Conservation (phyloP, 768 basidiomycete species). For the Amanita pallidorosea region DNA sequence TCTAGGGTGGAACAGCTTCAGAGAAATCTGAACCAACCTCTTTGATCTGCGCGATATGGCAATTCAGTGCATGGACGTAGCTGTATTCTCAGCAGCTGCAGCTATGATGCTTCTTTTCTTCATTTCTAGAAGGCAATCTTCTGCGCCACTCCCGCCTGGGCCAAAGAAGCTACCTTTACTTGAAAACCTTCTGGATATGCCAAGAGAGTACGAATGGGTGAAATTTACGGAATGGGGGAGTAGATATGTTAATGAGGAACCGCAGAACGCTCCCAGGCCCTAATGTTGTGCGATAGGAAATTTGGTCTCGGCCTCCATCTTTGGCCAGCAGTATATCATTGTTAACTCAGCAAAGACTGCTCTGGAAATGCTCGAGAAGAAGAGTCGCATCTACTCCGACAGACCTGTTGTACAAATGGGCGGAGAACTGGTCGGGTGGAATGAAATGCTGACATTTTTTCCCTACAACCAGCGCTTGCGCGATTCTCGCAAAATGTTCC, state of each 20-base stretch:
- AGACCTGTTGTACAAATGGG: slow-evolving; percentile 33
- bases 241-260: slow-evolving; percentile 20
- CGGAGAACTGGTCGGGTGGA: slow-evolving; percentile 32
- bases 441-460: slow-evolving; percentile 22
- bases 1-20: too few relatives aligned
- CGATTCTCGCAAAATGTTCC: slow-evolving; percentile 28
- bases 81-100: too few relatives aligned
- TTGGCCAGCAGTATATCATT: slow-evolving; percentile 21
- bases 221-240: slow-evolving; percentile 30
- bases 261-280: too few relatives aligned
- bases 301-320: not conserved
- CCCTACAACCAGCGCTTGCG: slow-evolving; percentile 30
- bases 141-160: slow-evolving; percentile 26
- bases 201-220: slow-evolving; percentile 30
- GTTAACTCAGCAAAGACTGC: slow-evolving; percentile 30
- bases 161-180: slow-evolving; percentile 31
- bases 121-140: slow-evolving; percentile 4
- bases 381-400: slow-evolving; percentile 46
- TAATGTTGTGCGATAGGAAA: not conserved
- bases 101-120: not conserved
- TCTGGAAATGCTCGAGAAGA: slow-evolving; percentile 42
- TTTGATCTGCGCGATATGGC: not conserved
- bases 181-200: slow-evolving; percentile 36
- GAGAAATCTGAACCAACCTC: not conserved
- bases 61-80: not conserved